Evolutionary conservation across 352 stramenopile genomes (phyloP).

Genomic region (Phytophthora ramorum): DNA sequence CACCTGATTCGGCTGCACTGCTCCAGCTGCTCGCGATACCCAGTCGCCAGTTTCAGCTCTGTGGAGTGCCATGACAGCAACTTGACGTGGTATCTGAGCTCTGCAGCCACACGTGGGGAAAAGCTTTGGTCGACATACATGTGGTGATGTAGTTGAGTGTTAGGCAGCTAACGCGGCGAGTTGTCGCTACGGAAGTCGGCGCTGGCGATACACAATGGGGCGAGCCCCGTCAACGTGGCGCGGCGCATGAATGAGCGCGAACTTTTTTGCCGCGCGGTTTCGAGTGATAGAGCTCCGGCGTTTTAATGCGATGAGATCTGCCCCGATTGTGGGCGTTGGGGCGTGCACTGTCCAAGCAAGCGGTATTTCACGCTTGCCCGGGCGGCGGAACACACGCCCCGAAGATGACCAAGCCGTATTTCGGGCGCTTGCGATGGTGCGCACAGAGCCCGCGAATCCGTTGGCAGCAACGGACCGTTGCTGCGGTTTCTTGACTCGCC

Average conservation of each 20-base stretch:
- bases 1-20: slow-evolving; percentile 25
- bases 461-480: too few relatives aligned
- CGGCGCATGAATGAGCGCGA: slow-evolving; percentile 7
- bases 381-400: slow-evolving; percentile 11
- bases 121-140: not conserved
- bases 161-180: not conserved
- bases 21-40: slow-evolving; percentile 29
- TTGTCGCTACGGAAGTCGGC: not conserved
- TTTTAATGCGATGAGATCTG: slow-evolving; percentile 28
- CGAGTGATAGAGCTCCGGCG: slow-evolving; percentile 8
- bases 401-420: slow-evolving; percentile 35
- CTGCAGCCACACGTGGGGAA: slow-evolving; percentile 14
- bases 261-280: slow-evolving; percentile 14
- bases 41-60: slow-evolving; percentile 27
- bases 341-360: slow-evolving; percentile 23
- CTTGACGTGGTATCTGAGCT: slow-evolving; percentile 32
- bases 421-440: slow-evolving; percentile 24
- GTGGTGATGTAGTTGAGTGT: too few relatives aligned
- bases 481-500: slow-evolving; percentile 6
- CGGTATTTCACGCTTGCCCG: not conserved
- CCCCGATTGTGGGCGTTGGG: slow-evolving; percentile 4
- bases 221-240: slow-evolving; percentile 11
- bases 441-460: not conserved
- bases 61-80: slow-evolving; percentile 20
- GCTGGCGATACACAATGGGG: slow-evolving; percentile 2